Percentiles rank a stretch among this genome's conserved stretches.
Evolutionary conservation across 345 rosid species (phyloP).

Genomic region (Aquilaria malaccensis): DNA sequence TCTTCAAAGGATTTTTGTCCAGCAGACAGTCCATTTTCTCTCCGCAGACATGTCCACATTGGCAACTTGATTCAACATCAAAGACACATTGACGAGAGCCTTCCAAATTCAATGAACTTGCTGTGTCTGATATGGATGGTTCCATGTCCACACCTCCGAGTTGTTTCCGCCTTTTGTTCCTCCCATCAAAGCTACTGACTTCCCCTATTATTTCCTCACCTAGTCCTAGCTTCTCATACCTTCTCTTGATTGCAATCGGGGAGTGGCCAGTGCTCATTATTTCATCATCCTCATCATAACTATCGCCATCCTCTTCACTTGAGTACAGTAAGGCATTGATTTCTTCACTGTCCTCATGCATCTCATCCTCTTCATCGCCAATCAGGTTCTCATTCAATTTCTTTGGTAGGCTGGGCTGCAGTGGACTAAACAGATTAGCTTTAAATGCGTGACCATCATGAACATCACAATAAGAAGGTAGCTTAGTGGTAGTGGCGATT

Average conservation of each 20-base stretch:
- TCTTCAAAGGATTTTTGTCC: conserved; percentile 30
- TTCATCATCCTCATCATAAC: conserved; percentile 54
- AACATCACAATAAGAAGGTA: conserved; percentile 16
- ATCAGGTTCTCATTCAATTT: conserved; percentile 29
- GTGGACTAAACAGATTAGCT: conserved; percentile 19
- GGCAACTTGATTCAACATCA: conserved; percentile 30
- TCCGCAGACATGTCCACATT: conserved; percentile 20
- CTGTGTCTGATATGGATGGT: conserved; percentile 34
- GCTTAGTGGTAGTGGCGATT: conserved; percentile 23
- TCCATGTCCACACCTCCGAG: conserved; percentile 20
- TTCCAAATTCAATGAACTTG: conserved; percentile 22
- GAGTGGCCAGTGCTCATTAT: conserved; percentile 89
- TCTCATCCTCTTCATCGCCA: conserved; percentile 46
- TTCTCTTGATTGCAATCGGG: conserved; percentile 37
- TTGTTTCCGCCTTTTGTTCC: conserved; percentile 58
- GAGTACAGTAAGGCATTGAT: conserved; percentile 88
- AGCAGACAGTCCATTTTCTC: conserved; percentile 27
- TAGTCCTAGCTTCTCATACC: conserved; percentile 25
- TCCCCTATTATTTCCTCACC: conserved; percentile 37
- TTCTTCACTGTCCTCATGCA: conserved; percentile 97
- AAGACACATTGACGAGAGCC: conserved; percentile 23
- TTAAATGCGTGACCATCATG: conserved; percentile 22
- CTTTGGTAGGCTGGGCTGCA: conserved; percentile 21
- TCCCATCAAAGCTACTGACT: conserved; percentile 44
- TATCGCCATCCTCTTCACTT: conserved; percentile 42